Conservation (phyloP, 768 basidiomycete species). For the Phanerodontia chrysosporium region DNA sequence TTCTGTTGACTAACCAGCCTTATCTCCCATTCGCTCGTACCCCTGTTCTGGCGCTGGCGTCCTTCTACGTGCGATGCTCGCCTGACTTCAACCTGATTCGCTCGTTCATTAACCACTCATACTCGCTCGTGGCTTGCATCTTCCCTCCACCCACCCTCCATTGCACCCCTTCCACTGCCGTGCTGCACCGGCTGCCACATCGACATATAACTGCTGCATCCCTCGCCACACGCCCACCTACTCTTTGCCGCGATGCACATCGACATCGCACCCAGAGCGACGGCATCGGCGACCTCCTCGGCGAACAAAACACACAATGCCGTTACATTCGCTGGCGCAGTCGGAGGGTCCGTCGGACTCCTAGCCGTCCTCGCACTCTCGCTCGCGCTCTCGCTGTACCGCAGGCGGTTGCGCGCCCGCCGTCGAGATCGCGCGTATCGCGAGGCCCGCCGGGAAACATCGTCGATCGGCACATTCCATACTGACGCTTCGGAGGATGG, state of each 20-base stretch:
- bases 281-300: not conserved
- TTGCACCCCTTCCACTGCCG: not conserved
- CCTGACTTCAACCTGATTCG: constrained; percentile 20
- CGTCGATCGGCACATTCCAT: constrained; percentile 23
- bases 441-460: constrained; percentile 17
- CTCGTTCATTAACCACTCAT: constrained; percentile 18
- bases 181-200: not conserved
- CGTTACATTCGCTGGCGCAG: constrained; percentile 50
- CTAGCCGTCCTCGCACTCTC: constrained; percentile 43
- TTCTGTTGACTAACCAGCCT: constrained; percentile 22
- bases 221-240: not conserved
- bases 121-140: constrained; percentile 11
- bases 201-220: not conserved
- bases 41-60: constrained; percentile 8
- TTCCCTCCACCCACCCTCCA: constrained; percentile 15
- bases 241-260: constrained; percentile 7
- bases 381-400: constrained; percentile 48
- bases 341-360: constrained; percentile 49
- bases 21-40: constrained; percentile 25
- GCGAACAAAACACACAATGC: constrained; percentile 23
- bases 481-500: constrained; percentile 26
- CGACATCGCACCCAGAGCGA: constrained; percentile 12
- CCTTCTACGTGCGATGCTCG: constrained; percentile 13
- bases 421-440: constrained; percentile 36
- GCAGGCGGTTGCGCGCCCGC: constrained; percentile 38